Conservation (phyloP, 345 rosid genomes). For the Eucalyptus curtisii region DNA sequence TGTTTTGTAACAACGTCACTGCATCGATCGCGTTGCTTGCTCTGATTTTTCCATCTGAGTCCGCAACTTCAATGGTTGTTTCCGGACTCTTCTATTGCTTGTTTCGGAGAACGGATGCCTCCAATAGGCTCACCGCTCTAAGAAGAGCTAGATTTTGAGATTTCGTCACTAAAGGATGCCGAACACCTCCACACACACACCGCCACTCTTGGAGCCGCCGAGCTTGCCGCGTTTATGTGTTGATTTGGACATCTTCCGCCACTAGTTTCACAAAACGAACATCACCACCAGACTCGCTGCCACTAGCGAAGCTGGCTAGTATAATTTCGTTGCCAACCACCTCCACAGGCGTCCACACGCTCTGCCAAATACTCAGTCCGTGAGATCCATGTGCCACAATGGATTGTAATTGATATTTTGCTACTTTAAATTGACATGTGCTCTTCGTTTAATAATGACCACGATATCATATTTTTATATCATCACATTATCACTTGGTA, state of each 20-base stretch:
- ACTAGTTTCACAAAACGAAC: background rate
- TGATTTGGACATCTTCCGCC: background rate
- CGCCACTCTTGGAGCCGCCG: fast-evolving
- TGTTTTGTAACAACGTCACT: background rate
- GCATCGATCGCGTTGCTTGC: background rate
- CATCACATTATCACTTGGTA: background rate
- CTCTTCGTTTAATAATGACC: too few species aligned
- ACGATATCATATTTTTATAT: too few species aligned
- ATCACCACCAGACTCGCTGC: background rate
- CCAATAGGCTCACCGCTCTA: background rate
- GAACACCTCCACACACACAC: background rate
- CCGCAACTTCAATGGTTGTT: background rate
- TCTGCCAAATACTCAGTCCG: background rate
- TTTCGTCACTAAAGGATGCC: background rate
- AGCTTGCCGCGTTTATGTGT: background rate
- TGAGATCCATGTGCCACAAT: background rate
- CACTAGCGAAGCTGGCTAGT: background rate
- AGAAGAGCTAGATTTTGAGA: background rate
- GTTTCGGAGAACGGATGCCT: background rate
- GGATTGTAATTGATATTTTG: background rate
- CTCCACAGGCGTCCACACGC: background rate
- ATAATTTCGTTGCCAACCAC: background rate
- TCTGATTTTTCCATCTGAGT: background rate
- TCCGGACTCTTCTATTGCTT: too few species aligned
- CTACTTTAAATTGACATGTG: background rate